Evolutionary conservation across 768 basidiomycete genomes (phyloP).

Genomic region (Amanita rubescens): DNA sequence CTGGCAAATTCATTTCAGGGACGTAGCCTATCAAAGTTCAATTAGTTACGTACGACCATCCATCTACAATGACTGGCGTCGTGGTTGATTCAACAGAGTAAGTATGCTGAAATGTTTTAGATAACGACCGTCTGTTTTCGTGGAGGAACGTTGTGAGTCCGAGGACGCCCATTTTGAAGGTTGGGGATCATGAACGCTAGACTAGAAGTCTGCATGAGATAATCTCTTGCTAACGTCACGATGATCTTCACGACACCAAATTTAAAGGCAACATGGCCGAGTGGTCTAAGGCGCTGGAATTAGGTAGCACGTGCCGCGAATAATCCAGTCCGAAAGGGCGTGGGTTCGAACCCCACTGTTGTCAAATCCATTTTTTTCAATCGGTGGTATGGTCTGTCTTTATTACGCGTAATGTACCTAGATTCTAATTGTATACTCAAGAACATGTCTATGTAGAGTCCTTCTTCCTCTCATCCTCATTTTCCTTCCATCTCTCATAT

Average conservation of each 20-base stretch:
- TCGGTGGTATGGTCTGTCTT: no score
- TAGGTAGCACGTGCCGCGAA: constrained; percentile 23
- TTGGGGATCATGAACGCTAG: no score
- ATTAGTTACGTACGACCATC: constrained; percentile 68
- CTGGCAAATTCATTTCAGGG: constrained; percentile 28
- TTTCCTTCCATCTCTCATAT: constrained; percentile 42
- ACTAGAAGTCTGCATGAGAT: no score
- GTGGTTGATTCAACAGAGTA: constrained; percentile 14
- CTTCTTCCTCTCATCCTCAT: constrained; percentile 35
- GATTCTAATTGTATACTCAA: background rate
- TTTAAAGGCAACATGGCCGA: constrained; percentile 43
- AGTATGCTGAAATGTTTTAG: constrained; percentile 23
- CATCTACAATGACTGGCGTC: constrained; percentile 66
- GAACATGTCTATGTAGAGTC: constrained; percentile 21
- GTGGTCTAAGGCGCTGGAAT: constrained; percentile 58
- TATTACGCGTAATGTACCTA: background rate
- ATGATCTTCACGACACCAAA: no score
- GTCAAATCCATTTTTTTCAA: constrained; percentile 19
- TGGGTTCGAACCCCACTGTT: constrained; percentile 41
- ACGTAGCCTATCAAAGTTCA: constrained; percentile 8
- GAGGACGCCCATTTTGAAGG: constrained; percentile 39
- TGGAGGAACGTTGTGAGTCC: constrained; percentile 47
- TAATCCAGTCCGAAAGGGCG: constrained; percentile 36
- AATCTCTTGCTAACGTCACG: no score
- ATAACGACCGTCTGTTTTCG: constrained; percentile 38